These are phyloP conservation scores for Nyctanthes arbortristis DNA, from an alignment of 257 asterid species.

Conservation along the genomic window DNA sequence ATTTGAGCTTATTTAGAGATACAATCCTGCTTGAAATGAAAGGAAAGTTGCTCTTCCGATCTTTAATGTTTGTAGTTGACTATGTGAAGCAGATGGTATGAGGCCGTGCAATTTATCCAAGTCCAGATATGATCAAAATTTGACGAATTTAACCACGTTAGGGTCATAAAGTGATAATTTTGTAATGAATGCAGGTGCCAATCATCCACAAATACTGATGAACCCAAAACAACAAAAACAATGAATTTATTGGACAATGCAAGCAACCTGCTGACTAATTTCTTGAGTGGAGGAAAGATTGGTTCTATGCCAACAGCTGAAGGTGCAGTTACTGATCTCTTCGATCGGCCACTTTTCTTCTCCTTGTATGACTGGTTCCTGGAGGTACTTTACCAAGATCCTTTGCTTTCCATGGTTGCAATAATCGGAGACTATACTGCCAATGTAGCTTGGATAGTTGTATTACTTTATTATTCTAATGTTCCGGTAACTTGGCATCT, in stretches of 20 bases:
- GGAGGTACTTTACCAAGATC: constrained; percentile 49
- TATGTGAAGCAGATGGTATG: background rate
- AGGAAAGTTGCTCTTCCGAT: background rate
- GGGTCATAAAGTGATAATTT: constrained; percentile 16
- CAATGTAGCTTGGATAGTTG: background rate
- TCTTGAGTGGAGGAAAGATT: constrained; percentile 79
- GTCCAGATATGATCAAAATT: background rate
- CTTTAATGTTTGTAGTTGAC: constrained; percentile 5
- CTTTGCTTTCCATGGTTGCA: background rate
- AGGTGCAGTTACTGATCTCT: constrained; percentile 95
- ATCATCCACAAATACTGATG: constrained; percentile 61
- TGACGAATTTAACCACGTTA: background rate
- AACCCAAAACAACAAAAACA: constrained; percentile 52
- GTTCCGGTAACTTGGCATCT: background rate
- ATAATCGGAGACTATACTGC: background rate
- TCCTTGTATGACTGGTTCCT: constrained; percentile 89
- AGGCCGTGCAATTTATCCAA: background rate
- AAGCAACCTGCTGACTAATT: constrained; percentile 87
- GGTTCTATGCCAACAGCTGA: constrained; percentile 92
- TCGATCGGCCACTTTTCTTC: constrained; percentile 86
- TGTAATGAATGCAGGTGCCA: constrained; percentile 59
- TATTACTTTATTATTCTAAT: background rate
- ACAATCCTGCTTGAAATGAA: background rate
- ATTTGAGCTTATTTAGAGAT: background rate
- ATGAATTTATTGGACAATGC: constrained; percentile 78